phyloP scores from a whole-genome alignment of 1,284 basidiomycete species.

The Papiliotrema laurentii region DNA sequence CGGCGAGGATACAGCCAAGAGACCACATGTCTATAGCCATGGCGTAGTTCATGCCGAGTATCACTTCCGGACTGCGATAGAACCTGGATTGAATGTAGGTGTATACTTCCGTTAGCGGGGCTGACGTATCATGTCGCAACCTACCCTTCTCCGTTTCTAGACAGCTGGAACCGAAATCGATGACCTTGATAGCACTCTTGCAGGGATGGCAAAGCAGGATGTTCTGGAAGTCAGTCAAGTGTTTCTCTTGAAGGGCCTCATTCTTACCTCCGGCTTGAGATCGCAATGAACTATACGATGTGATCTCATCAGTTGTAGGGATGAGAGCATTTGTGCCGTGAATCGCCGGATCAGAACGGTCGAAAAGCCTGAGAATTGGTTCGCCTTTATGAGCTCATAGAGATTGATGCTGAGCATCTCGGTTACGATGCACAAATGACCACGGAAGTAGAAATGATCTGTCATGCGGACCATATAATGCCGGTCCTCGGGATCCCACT shows the following conservation, averaged over 20 bases:
- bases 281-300: constrained; percentile 99
- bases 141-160: constrained; percentile 97
- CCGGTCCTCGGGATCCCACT: constrained; percentile 97
- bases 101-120: constrained; percentile 70
- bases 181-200: constrained; percentile 95
- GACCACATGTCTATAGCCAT: constrained; percentile 98
- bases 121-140: constrained; percentile 32
- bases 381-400: constrained; percentile 99
- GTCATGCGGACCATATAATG: constrained; percentile 98
- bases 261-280: constrained; percentile 91
- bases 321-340: constrained; percentile 90
- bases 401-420: constrained; percentile 97
- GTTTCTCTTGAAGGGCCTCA: constrained; percentile 5
- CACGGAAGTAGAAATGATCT: constrained; percentile 97
- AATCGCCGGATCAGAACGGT: constrained; percentile 92
- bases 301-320: constrained; percentile 86
- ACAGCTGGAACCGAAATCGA: constrained; percentile 98
- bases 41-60: constrained; percentile 93
- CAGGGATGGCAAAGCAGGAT: constrained; percentile 90
- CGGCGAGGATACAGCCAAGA: constrained; percentile 94
- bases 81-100: constrained; percentile 99
- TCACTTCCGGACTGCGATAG: constrained; percentile 95
- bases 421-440: constrained; percentile 97
- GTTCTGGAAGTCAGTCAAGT: constrained; percentile 58
- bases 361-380: constrained; percentile 95